phyloP scores from a whole-genome alignment of 1,284 basidiomycete species.

The Ceratobasidium sp. region DNA sequence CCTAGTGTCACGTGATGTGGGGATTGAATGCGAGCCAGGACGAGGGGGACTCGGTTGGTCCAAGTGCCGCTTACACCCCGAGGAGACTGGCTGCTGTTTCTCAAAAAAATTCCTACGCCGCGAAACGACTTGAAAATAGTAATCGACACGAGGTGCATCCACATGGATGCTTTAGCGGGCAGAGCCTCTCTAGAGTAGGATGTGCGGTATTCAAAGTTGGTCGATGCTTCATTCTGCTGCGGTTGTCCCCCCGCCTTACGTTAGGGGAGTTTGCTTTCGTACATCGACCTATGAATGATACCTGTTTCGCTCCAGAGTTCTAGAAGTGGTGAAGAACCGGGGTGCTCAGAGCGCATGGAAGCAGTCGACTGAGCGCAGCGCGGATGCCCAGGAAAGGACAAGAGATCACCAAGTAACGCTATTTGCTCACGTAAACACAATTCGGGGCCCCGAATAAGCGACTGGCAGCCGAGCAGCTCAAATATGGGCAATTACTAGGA shows the following conservation, averaged over 20 bases:
- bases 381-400: not conserved
- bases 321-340: not conserved
- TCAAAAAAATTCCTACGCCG: not conserved
- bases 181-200: not conserved
- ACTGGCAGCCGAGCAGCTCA: too few relatives aligned
- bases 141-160: not conserved
- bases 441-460: not conserved
- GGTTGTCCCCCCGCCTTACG: not conserved
- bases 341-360: not conserved
- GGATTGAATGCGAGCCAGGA: not conserved
- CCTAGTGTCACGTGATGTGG: not conserved
- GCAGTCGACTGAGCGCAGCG: not conserved
- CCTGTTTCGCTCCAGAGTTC: not conserved
- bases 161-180: too few relatives aligned
- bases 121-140: not conserved
- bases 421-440: not conserved
- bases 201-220: not conserved
- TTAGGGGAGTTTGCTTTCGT: not conserved
- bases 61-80: too few relatives aligned
- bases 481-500: not conserved
- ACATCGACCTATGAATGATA: not conserved
- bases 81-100: too few relatives aligned
- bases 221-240: not conserved
- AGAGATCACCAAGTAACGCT: not conserved
- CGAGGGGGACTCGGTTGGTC: not conserved